phyloP scores from a whole-genome alignment of 768 basidiomycete genomes.

The Suillus subluteus region DNA sequence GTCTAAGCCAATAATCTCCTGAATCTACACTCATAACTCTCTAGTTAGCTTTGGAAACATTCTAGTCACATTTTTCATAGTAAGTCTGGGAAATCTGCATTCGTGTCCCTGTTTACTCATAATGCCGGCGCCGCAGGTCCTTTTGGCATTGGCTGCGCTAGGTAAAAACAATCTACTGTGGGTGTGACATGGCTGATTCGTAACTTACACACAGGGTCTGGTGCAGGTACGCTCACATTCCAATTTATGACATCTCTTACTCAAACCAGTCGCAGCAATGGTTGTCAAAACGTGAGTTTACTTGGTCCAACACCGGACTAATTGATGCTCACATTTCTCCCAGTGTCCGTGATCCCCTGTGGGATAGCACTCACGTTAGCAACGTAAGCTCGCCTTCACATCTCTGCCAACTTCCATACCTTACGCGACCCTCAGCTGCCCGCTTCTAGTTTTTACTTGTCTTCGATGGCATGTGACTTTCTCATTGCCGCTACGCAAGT shows the following conservation, averaged over 20 bases:
- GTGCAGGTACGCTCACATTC: conserved; percentile 27
- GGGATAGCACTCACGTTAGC: conserved; percentile 36
- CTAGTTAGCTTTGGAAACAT: conserved; percentile 37
- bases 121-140: conserved; percentile 19
- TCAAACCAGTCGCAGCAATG: conserved; percentile 30
- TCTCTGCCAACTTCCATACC: conserved; percentile 1
- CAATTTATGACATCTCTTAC: not conserved
- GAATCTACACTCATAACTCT: not conserved
- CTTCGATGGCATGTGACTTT: conserved; percentile 38
- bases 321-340: not conserved
- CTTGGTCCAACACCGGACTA: not conserved
- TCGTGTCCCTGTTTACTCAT: conserved; percentile 3
- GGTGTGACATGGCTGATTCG: not conserved
- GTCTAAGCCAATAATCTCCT: not conserved
- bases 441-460: conserved; percentile 35
- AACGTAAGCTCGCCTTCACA: conserved; percentile 28
- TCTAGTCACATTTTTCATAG: conserved; percentile 36
- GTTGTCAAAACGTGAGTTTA: conserved; percentile 33
- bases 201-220: conserved; percentile 25
- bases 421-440: conserved; percentile 25
- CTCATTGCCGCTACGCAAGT: conserved; percentile 38
- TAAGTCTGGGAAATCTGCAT: conserved; percentile 19
- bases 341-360: conserved; percentile 34
- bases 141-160: conserved; percentile 32
- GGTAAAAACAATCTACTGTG: conserved; percentile 17